phyloP scores from a whole-genome alignment of 192 early-diverging fungal species.

The Gaertneriomyces sp. region DNA sequence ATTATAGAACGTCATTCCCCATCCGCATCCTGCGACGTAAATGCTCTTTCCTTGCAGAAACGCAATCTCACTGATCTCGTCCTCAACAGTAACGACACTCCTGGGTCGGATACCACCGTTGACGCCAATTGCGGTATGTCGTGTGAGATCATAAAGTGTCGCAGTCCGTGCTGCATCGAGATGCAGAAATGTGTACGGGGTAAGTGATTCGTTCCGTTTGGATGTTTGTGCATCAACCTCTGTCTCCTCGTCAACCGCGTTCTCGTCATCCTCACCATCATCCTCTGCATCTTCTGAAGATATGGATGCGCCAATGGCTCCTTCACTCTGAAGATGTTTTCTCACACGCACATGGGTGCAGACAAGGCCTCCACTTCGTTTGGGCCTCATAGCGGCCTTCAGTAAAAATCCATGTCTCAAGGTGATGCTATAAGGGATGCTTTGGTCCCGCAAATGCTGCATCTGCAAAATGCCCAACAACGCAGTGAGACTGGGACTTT shows the following conservation, averaged over 20 bases:
- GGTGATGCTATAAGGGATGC: conserved; percentile 37
- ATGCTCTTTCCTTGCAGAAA: background rate
- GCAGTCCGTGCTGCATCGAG: background rate
- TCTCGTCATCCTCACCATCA: background rate
- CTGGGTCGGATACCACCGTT: conserved; percentile 24
- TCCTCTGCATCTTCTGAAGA: conserved; percentile 20
- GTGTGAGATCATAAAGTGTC: background rate
- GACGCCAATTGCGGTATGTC: conserved; percentile 24
- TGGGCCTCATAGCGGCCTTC: conserved; percentile 24
- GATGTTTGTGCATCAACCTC: conserved; percentile 16
- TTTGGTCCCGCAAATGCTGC: background rate
- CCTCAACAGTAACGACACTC: background rate
- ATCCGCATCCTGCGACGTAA: conserved; percentile 13
- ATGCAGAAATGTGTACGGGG: conserved; percentile 5
- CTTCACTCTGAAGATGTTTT: too few species aligned
- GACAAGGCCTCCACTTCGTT: conserved; percentile 19
- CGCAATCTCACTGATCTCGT: background rate
- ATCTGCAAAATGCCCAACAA: background rate
- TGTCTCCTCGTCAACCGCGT: conserved; percentile 10
- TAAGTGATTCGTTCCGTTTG: background rate
- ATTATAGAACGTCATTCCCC: conserved; percentile 43
- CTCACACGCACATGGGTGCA: conserved; percentile 13
- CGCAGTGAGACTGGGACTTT: too few species aligned
- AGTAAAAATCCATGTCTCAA: conserved; percentile 33
- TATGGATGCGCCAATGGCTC: conserved; percentile 23